Base-by-base conservation (phyloP, 2,329 filamentous ascomycete species). In the Cladophialophora carrionii region DNA sequence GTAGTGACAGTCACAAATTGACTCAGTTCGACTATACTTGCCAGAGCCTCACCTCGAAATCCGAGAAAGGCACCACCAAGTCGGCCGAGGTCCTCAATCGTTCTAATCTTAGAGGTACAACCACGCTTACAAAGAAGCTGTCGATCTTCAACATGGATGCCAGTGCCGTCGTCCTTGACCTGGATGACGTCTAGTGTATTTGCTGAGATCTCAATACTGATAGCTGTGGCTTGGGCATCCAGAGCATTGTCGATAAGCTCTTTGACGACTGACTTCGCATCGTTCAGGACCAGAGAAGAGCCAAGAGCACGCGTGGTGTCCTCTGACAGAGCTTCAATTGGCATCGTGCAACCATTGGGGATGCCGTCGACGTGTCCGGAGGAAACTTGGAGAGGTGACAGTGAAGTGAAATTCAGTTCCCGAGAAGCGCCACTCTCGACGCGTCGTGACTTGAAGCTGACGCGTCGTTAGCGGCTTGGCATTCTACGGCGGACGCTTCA, bases 241-340 rank as follows among this genome's bases (percentile, higher is more conserved):
- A 90, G 78, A n/a, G 86, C 81, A 73, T 90, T 90, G 66, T 90
- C 87, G 46, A 90, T 74, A 46, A 90, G 82, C 72, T 90, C 87
- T 73, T 88, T 88, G 62, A 87, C 82, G 9, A 86, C 79, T 2
- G 84, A 84, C 65, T 78, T 81, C 7, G 85, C 78, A 70, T 87
- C 83, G 9, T 81, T 80, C 57, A 88, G 78, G 24, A 83, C 82
- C 68, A 87, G 85, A 14, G 81, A 79, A 29, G 85, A 85, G 63
- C 84, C 81, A 65, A 88, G 82, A 64, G 82, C 81, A 63, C 81
- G 79, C 43, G 82, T 78, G 64, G 78, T 77, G 17, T 71, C 72
- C 51, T 75, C 74, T 22, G 79, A 75, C 64, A 83, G 76, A 57
- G 77, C 75, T 69, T 74, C 72, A 71, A 83, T 83, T 55, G 80